Base-by-base conservation (phyloP, 345 rosid species). In the Aegle marmelos region DNA sequence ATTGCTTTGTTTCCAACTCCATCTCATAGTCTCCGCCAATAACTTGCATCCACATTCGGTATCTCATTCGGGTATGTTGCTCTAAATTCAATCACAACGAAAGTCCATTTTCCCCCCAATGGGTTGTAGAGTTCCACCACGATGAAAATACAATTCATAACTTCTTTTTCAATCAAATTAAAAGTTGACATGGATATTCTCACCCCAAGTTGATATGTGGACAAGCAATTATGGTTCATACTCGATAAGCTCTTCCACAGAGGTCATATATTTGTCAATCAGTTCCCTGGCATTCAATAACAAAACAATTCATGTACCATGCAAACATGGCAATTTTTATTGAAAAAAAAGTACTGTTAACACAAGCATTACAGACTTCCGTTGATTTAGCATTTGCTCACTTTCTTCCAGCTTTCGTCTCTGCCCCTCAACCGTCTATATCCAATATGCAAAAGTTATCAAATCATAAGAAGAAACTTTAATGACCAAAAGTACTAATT, bases 391-490 rank as follows among this genome's bases (percentile, higher is more conserved):
- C 79, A 88, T 64, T 70, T 86, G 93, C 67, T 85, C 88, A n/a
- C 86, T 85, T 76, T 91, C 93, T 70, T 93, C 97, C 45, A 92
- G 69, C 85, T 90, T 92, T 75, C 74, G 50, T 84, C 91, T 92
- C 84, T 95, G 91, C 68, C 87, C 90, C 80, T 94, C 90, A 50
- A 91, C 92, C 14, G 94, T 91, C 97, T 91, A 78, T 70, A 86
- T 59, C 59, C 78, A 61, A 76, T 39, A 63, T 75, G 21, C 33
- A 27, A 72, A 70, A 22, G 34, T 36, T 6, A 17, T 53, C 65
- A 56, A 9, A 57, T 67, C 66, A 54, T 68, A n/a, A 8, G 6
- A 56, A 24, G 50, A 31, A 9, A 62, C 25, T 34, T 64, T 66
- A 31, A 66, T 0, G 21, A 66, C 22, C 54, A 33, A 74, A 74